Evolutionary conservation across 148 eudicot species (phyloP).

Genomic region (Bassia scoparia): DNA sequence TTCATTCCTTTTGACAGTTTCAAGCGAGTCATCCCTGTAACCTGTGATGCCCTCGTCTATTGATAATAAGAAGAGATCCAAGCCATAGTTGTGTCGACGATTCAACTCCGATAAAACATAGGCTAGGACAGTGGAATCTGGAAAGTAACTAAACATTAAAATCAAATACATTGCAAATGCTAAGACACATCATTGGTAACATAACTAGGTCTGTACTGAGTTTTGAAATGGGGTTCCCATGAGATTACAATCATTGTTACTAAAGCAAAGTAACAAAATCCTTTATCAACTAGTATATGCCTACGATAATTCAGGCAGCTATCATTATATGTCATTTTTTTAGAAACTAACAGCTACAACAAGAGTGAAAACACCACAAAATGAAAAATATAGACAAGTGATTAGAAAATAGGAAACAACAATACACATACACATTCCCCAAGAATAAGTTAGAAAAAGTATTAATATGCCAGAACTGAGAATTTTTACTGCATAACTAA

Average conservation of each 20-base stretch:
- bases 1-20: slow-evolving; percentile 97
- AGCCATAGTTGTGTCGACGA: slow-evolving; percentile 74
- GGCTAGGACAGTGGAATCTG: slow-evolving; percentile 99
- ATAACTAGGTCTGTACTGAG: background rate
- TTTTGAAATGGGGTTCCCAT: too few relatives aligned
- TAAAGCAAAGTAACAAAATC: background rate
- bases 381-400: background rate
- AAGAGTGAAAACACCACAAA: background rate
- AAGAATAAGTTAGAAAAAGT: background rate
- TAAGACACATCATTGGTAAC: background rate
- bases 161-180: background rate
- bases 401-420: background rate
- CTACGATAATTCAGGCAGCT: background rate
- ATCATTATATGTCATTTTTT: background rate
- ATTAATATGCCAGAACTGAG: background rate
- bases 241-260: too few relatives aligned
- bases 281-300: background rate
- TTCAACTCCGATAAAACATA: slow-evolving; percentile 89
- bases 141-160: background rate
- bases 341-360: background rate
- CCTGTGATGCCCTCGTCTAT: slow-evolving; percentile 98
- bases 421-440: background rate
- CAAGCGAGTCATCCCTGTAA: slow-evolving; percentile 95
- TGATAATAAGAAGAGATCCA: slow-evolving; percentile 86
- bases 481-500: background rate